A percentile compares a stretch with the other conserved stretches of the same genome.
Conservation (phyloP, 306 rosid genomes). For the Delonix regia region DNA sequence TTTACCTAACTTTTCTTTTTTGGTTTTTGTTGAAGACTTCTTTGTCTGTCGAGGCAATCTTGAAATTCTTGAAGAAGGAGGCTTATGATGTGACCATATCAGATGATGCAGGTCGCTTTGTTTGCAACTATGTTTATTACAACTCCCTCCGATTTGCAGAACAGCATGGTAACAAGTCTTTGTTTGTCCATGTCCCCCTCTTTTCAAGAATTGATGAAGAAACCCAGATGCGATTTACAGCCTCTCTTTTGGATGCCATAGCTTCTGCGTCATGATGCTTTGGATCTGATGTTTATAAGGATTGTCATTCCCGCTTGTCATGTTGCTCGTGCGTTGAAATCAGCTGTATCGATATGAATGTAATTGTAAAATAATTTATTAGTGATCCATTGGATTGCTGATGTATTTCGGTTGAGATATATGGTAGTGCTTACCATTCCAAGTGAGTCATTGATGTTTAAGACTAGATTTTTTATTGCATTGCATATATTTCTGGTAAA, state of each 20-base stretch:
- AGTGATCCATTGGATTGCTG: slow-evolving; percentile 20
- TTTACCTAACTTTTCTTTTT: slow-evolving; percentile 36
- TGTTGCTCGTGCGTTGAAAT: slow-evolving; percentile 44
- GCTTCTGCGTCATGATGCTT: slow-evolving; percentile 57
- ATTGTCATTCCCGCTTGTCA: slow-evolving; percentile 15
- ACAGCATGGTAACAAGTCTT: slow-evolving; percentile 79
- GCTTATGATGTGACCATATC: slow-evolving; percentile 62
- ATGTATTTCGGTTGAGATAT: slow-evolving; percentile 6
- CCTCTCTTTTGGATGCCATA: slow-evolving; percentile 78
- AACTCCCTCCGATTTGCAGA: slow-evolving; percentile 83
- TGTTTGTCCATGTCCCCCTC: slow-evolving; percentile 85
- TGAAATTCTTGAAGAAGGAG: slow-evolving; percentile 58
- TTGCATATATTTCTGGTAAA: background rate
- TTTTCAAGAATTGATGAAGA: slow-evolving; percentile 73
- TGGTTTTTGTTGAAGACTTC: slow-evolving; percentile 60
- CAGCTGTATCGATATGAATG: slow-evolving; percentile 33
- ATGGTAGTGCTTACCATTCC: background rate
- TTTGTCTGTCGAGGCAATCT: slow-evolving; percentile 53
- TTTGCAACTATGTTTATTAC: slow-evolving; percentile 88
- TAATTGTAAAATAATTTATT: slow-evolving; percentile 36
- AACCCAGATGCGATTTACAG: slow-evolving; percentile 70
- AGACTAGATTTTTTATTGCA: slow-evolving; percentile 8
- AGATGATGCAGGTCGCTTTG: slow-evolving; percentile 83
- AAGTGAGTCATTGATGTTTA: slow-evolving; percentile 22
- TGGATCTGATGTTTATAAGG: slow-evolving; percentile 11